Evolutionary conservation across 495 filamentous ascomycete genomes (phyloP), one percentile per base, ranked within the genome.

Genomic region (Neurospora tetraspora): DNA sequence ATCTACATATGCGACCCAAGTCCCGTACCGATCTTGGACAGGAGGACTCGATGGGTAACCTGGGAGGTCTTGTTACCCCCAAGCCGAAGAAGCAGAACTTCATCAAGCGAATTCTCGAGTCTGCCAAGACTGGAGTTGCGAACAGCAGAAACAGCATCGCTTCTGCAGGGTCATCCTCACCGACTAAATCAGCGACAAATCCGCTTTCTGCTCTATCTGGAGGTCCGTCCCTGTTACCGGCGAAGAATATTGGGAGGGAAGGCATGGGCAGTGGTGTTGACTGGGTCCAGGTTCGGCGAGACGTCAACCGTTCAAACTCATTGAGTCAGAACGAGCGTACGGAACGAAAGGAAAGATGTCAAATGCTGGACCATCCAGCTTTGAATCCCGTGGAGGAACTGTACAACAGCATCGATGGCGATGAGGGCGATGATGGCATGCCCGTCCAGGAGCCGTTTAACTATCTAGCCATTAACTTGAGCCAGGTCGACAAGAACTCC

Each of bases 41-140:
- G 61, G 84, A 84, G 7, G 85, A 86, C 39, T 79, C 83, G 9
- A 84, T 86, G 65, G 87, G 69, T 76, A 82, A 72, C 80, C 87
- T 98, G 20, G 79, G 78, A 10, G 94, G 94, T 5, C 85, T 97
- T 47, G 89, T 90, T n/a, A 88, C 93, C 11, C 94, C 94, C 0
- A 98, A 95, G 80, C 85, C 90, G 5, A 97, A 95, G 81, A 98
- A 96, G 82, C 90, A 89, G 47, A 95, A 95, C 27, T 97, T 99
- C 78, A 93, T 99, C 82, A 97, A 96, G 82, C 96, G 96, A 76
- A 94, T 99, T 70, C 88, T 98, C 42, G 95, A 98, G 71, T 92
- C 93, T 11, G 96, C 95, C 12, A 97, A 96, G 82, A 97, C 96
- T 0, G 92, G 92, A 16, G 94, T 97, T 11, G 96, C 96, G 2